Base-by-base conservation (phyloP, 1,284 basidiomycete species). In the Butyriboletus appendiculatus region DNA sequence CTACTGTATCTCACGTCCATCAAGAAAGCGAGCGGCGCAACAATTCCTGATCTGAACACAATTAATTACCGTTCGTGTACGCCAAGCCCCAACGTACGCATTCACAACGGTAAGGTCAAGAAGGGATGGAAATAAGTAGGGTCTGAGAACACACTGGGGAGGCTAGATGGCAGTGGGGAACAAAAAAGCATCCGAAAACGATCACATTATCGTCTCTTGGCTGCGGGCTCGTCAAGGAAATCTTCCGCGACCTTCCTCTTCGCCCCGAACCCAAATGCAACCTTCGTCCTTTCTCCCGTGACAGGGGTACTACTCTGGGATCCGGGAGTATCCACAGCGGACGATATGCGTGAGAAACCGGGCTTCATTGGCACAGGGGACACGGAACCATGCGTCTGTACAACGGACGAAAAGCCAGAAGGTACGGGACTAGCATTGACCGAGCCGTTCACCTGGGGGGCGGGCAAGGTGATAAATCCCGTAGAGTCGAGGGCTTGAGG, bases 211-310 rank as follows among this genome's bases (percentile, higher is more conserved):
- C 72, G 72, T 64, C 66, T 69, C 64, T 82, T 82, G 33, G 76
- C 62, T 10, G 79, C 72, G 3, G 79, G 80, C 7, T 75, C 75
- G 35, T 73, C 78, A 33, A 66, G 62, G 15, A 74, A 70, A 51
- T 91, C 89, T 40, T 85, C 85, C 5, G 71, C 80, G 2, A 87
- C 88, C 68, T 92, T 92, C 62, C 90, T 76, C 76, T 92, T 92
- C 47, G 76, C 74, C 34, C 85, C 85, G 65, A 92, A 82, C 6
- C 88, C 88, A 67, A 92, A 85, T 4, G 83, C 81, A 41, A 92
- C 82, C 70, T 85, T 91, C 24, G 82, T 80, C 52, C 89, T 77
- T 63, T 90, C 89, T 2, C 73, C 73, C 1, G 79, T 73, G 8
- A 77, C 80, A 24, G 84, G 84, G 0, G 84, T 85, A 24, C 76